Evolutionary conservation across 2,329 filamentous ascomycete genomes (phyloP), one percentile per base, ranked within the genome.

Genomic region (Sarocladium oryzae): DNA sequence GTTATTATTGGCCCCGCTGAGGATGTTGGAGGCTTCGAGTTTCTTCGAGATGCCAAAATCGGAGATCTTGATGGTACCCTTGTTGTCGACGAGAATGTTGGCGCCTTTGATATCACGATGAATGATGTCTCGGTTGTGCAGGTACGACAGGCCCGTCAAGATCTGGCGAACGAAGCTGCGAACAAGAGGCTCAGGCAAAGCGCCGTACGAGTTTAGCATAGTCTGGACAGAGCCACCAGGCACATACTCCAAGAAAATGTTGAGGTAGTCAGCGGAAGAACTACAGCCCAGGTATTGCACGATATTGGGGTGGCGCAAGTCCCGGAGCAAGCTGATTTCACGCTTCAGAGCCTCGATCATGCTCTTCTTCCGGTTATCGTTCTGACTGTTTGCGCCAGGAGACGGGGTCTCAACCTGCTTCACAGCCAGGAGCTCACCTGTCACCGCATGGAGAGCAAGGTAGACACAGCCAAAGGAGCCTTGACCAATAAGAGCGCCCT

Each of bases 211-310:
- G 73, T 96, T 93, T 57, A 99, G 85, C 91, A 99, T 97, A 9
- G 89, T 95, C 58, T 95, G 93, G 23, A 99, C 95, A 11, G 92
- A 97, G 41, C 93, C 93, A 69, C 93, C 93, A 15, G 93, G 89
- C 28, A 99, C 93, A 67, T 99, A 99, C 70, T 99, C 93, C 64
- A 99, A 84, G 83, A 99, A 99, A 86, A 99, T 99, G 73, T 99
- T 99, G 61, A 99, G 83, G 66, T 92, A 86, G 51, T 91, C 86
- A 16, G 89, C 83, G 55, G 95, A 93, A 8, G 89, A 92, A 62
- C 91, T 92, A 59, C 91, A 96, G 54, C 93, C 93, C 7, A 99
- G 83, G 65, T 99, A 99, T 66, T 96, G 93, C 66, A 99, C 93
- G 64, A 99, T 97, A 66, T 99, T 97, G 52, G 89, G 83, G 63